Evolutionary conservation across 1,284 basidiomycete species (phyloP), one percentile per base, ranked within the genome.

Genomic region (Chondrostereum purpureum): DNA sequence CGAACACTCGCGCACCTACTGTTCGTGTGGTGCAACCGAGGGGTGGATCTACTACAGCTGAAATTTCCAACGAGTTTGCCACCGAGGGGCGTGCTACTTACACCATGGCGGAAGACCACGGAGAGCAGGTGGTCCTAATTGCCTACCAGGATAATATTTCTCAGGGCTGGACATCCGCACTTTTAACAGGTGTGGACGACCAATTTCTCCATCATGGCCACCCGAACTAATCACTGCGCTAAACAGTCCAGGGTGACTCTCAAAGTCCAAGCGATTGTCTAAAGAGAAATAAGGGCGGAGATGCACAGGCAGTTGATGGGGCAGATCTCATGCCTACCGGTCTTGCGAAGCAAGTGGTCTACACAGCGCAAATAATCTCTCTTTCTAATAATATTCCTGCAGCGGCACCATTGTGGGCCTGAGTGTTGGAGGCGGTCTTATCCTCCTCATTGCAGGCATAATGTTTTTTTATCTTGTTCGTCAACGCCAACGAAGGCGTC

Each of bases 11-110:
- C 4, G 56, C 71, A 5, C 75, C 73, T 3, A 54, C 58, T 5
- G 58, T 78, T 19, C 70, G 73, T 16, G 62, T 65, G 1, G 77
- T 74, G 53, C 59, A 60, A 27, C 77, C 78, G 1, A 60, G 54
- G 39, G 68, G 67, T 5, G 51, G 56, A 13, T 68, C 76, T 4
- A 64, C 65, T 50, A 33, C 48, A n/a, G 55, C 76, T 40, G 64
- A 70, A 46, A 51, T 58, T 42, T 67, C 58, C 11, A 53, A 51
- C 1, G 55, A 66, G 33, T 52, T 62, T 39, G 50, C 54, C 40
- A 34, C 52, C 3, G 43, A 53, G 1, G 68, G 68, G n/a, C 55
- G 51, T 3, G 72, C 72, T 0, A 64, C 61, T 0, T 83, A 75
- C 51, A 55, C 61, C 18, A 66, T 79, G 65, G 64, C 57, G 39